Conservation (phyloP, 352 stramenopile genomes). For the Phytophthora sp. region DNA sequence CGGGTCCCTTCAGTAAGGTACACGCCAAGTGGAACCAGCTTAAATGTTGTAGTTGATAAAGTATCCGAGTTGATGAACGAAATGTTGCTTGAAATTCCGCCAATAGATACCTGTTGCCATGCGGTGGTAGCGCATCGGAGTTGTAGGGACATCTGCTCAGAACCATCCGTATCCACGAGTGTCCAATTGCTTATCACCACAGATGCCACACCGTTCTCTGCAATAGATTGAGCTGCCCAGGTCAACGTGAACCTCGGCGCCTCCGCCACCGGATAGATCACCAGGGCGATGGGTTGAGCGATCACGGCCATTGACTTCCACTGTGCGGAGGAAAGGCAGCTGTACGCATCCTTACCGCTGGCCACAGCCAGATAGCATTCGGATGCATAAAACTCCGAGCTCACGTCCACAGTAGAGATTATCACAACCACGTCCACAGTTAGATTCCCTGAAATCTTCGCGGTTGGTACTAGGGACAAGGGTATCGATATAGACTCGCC, state of each 20-base stretch:
- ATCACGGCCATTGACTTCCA: slow-evolving; percentile 22
- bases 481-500: background rate
- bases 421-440: slow-evolving; percentile 28
- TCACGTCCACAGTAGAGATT: slow-evolving; percentile 19
- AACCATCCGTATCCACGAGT: slow-evolving; percentile 24
- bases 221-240: background rate
- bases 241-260: slow-evolving; percentile 8
- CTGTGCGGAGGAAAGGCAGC: slow-evolving; percentile 11
- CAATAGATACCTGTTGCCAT: slow-evolving; percentile 13
- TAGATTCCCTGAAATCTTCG: slow-evolving; percentile 24
- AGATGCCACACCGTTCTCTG: slow-evolving; percentile 10
- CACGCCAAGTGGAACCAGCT: slow-evolving; percentile 6
- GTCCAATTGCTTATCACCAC: slow-evolving; percentile 22
- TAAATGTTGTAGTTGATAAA: slow-evolving; percentile 1
- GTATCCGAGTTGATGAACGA: background rate
- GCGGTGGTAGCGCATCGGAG: slow-evolving; percentile 7
- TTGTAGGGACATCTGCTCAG: slow-evolving; percentile 25
- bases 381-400: slow-evolving; percentile 21
- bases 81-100: slow-evolving; percentile 7
- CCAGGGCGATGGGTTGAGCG: slow-evolving; percentile 8
- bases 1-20: slow-evolving; percentile 2
- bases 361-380: slow-evolving; percentile 31
- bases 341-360: background rate
- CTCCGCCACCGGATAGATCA: slow-evolving; percentile 21
- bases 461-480: slow-evolving; percentile 12